A percentile compares a stretch with the other conserved stretches of the same genome.
Conservation (phyloP, 306 rosid species). For the Alnus rubra region DNA sequence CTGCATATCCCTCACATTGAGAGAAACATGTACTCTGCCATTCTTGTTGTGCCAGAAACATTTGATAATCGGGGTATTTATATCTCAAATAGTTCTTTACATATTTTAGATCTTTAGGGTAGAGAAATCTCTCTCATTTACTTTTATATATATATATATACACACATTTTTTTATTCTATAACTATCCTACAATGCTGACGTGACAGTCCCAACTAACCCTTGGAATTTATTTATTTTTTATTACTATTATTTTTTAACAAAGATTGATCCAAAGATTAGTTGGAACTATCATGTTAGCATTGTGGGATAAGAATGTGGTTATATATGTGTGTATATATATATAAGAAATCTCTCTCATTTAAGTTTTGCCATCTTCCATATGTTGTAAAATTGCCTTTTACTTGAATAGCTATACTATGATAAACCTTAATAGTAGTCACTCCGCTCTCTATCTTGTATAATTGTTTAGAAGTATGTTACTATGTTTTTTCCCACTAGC, state of each 20-base stretch:
- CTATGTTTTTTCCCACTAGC: background rate
- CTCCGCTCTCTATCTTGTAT: background rate
- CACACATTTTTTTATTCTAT: no score
- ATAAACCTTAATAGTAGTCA: background rate
- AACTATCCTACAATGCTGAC: no score
- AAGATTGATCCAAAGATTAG: no score
- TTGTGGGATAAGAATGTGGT: no score
- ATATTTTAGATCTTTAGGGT: background rate
- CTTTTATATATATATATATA: no score
- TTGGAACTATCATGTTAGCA: no score
- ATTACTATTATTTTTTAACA: no score
- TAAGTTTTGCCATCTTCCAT: background rate
- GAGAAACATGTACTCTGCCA: slow-evolving; percentile 79
- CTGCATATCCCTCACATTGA: slow-evolving; percentile 71
- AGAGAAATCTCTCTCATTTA: background rate
- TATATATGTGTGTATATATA: no score
- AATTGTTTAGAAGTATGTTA: background rate
- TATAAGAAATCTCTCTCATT: background rate
- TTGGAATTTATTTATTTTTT: no score
- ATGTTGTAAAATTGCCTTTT: background rate
- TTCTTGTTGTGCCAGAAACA: slow-evolving; percentile 88
- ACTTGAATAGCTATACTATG: background rate
- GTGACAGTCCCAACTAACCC: no score
- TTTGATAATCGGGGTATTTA: slow-evolving; percentile 83
- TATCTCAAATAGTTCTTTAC: slow-evolving; percentile 13